phyloP scores from a whole-genome alignment of 2,329 filamentous ascomycete genomes.

The Arthrobotrys iridis region DNA sequence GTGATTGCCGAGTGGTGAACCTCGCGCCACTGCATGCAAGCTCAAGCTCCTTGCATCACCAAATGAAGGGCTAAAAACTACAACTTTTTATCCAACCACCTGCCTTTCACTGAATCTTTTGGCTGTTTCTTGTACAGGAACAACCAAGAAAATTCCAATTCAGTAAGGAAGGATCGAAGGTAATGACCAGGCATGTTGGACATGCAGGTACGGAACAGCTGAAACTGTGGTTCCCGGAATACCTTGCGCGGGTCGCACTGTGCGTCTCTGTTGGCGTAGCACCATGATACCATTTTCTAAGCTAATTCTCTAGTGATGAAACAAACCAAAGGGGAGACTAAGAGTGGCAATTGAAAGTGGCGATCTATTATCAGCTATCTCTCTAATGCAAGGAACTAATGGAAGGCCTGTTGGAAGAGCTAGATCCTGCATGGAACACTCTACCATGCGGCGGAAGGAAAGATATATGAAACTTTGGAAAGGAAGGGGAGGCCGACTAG shows the following conservation, averaged over 20 bases:
- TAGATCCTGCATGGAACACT: background rate
- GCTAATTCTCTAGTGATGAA: no score
- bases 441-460: no score
- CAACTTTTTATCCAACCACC: background rate
- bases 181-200: background rate
- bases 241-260: constrained; percentile 31
- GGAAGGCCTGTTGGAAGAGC: no score
- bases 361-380: background rate
- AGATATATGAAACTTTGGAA: no score
- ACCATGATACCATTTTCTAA: constrained; percentile 4
- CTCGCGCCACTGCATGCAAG: no score
- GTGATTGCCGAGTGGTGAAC: no score
- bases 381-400: background rate
- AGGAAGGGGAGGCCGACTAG: no score
- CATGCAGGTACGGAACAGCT: constrained; percentile 44
- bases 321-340: background rate
- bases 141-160: background rate
- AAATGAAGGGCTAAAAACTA: background rate
- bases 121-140: background rate
- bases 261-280: constrained; percentile 32
- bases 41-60: constrained; percentile 26
- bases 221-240: constrained; percentile 50
- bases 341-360: no score
- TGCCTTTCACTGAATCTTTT: background rate
- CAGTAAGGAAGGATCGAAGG: background rate